phyloP scores from a whole-genome alignment of 2,329 filamentous ascomycete genomes.

The Fusarium anguioides region DNA sequence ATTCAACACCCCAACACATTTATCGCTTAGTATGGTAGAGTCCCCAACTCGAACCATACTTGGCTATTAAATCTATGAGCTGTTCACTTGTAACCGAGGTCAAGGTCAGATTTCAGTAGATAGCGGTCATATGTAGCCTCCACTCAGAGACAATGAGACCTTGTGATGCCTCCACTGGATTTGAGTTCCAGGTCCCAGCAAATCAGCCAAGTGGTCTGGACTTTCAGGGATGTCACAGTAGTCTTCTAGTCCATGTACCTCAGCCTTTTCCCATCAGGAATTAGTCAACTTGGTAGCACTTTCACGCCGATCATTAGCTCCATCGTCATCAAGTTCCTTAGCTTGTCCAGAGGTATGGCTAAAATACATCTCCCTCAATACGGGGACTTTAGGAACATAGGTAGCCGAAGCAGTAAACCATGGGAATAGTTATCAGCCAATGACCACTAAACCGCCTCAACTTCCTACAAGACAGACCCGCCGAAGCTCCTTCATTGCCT shows the following conservation, averaged over 20 bases:
- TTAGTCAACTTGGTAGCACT: too few relatives aligned
- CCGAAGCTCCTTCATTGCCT: constrained; percentile 4
- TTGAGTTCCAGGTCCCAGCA: constrained; percentile 15
- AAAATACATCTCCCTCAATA: not conserved
- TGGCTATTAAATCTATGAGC: not conserved
- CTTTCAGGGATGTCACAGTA: not conserved
- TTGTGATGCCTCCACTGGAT: constrained; percentile 14
- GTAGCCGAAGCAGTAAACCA: not conserved
- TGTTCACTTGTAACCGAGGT: not conserved
- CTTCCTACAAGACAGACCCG: not conserved
- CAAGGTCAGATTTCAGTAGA: constrained; percentile 26
- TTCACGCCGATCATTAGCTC: not conserved
- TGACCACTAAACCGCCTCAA: not conserved
- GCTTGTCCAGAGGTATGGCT: not conserved
- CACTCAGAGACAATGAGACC: constrained; percentile 3
- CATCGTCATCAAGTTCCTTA: not conserved
- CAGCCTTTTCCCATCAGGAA: not conserved
- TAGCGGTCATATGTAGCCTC: constrained; percentile 7
- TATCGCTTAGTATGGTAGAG: not conserved
- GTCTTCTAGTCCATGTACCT: not conserved
- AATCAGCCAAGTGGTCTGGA: not conserved
- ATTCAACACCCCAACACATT: too few relatives aligned
- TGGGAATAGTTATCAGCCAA: not conserved
- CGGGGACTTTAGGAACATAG: not conserved
- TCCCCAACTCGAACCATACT: not conserved